These are phyloP conservation scores for Ophiostoma himal-ulmi DNA, from an alignment of 2,329 filamentous ascomycete genomes.

Conservation along the genomic window DNA sequence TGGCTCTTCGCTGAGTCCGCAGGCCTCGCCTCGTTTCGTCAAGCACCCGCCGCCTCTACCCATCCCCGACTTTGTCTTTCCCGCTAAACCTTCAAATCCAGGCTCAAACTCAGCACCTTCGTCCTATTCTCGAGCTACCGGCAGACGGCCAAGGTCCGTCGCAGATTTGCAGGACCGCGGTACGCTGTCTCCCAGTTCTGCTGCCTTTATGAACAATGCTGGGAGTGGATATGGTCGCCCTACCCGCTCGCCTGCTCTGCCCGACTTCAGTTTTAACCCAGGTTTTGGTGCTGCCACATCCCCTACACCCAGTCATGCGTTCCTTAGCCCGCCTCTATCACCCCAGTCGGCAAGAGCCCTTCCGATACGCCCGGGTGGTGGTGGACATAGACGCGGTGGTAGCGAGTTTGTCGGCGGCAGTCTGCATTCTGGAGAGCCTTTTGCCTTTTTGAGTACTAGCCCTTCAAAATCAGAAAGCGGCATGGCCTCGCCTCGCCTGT, in stretches of 20 bases:
- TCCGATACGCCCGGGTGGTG: constrained; percentile 53
- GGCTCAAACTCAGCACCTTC: constrained; percentile 44
- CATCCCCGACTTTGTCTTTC: constrained; percentile 62
- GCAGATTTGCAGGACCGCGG: constrained; percentile 40
- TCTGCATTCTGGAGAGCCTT: constrained; percentile 50
- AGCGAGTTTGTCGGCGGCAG: constrained; percentile 85
- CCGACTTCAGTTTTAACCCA: constrained; percentile 51
- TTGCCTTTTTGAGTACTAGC: constrained; percentile 60
- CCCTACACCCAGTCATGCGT: constrained; percentile 33
- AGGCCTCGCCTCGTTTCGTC: constrained; percentile 32
- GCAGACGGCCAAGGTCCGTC: constrained; percentile 49
- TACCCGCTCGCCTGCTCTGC: constrained; percentile 41
- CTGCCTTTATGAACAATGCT: neutral
- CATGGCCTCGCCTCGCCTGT: constrained; percentile 51
- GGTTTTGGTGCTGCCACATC: constrained; percentile 31
- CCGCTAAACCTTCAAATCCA: constrained; percentile 43
- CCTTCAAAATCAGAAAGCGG: constrained; percentile 60
- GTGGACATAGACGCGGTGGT: constrained; percentile 71
- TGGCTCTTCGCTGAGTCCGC: constrained; percentile 29
- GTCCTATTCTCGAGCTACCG: constrained; percentile 44
- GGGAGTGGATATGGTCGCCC: constrained; percentile 22
- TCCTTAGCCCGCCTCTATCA: constrained; percentile 53
- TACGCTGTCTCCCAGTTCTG: constrained; percentile 13
- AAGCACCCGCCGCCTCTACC: constrained; percentile 31
- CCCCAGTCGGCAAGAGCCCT: constrained; percentile 45